Conservation (phyloP, 2,329 filamentous ascomycete genomes). For the Aspergillus pseudonomiae region DNA sequence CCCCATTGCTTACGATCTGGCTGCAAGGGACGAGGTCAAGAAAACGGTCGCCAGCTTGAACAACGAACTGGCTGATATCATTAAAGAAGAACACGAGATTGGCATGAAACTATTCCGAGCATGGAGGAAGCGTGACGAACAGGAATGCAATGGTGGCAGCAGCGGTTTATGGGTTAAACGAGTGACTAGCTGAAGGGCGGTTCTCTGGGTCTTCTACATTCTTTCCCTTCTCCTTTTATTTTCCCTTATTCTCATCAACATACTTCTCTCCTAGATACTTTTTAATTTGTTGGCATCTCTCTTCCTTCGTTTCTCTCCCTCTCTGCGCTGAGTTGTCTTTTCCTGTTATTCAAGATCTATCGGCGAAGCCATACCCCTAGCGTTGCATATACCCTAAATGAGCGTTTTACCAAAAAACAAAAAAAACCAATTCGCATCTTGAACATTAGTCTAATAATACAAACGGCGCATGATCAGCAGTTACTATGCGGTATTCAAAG, state of each 20-base stretch:
- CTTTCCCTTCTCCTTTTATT: neutral
- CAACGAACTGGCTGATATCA: conserved; percentile 70
- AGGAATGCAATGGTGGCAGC: conserved; percentile 51
- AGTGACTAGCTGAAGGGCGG: conserved; percentile 62
- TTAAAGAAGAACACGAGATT: conserved; percentile 76
- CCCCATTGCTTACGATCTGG: conserved; percentile 67
- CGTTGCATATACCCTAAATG: conserved; percentile 7
- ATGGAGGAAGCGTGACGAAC: conserved; percentile 73
- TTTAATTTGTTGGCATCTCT: neutral
- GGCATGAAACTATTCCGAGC: conserved; percentile 74
- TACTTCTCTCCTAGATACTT: neutral
- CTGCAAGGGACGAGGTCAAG: conserved; percentile 59
- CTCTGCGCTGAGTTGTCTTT: conserved; percentile 10
- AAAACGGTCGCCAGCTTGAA: conserved; percentile 68
- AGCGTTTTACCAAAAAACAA: neutral
- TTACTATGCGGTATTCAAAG: conserved; percentile 4
- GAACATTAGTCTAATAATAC: neutral
- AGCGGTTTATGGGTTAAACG: conserved; percentile 76
- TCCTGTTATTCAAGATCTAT: conserved; percentile 18
- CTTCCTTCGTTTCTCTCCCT: conserved; percentile 20
- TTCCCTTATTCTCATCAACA: neutral
- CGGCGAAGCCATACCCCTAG: conserved; percentile 24
- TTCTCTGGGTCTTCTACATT: conserved; percentile 6
- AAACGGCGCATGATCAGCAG: neutral
- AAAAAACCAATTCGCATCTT: neutral